Percentiles rank a stretch among this genome's conserved stretches.
Conservation (phyloP, 2,329 filamentous ascomycete species). For the Phyllosticta ampelicida region DNA sequence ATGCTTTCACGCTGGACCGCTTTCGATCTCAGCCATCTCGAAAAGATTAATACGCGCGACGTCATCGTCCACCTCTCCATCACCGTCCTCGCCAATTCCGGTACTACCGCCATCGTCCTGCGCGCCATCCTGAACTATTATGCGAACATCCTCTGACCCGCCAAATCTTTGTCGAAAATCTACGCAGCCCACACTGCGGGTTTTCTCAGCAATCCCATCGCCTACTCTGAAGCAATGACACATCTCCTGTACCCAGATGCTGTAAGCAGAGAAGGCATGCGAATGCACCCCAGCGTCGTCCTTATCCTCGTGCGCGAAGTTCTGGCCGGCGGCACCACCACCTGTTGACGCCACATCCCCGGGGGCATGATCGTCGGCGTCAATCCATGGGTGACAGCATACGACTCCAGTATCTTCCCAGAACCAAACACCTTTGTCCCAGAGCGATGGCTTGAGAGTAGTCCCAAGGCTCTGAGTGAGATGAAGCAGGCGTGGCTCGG, state of each 20-base stretch:
- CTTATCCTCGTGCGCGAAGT: conserved; percentile 24
- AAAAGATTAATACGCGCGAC: conserved; percentile 25
- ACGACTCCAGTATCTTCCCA: conserved; percentile 7
- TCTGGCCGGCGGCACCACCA: conserved; percentile 17
- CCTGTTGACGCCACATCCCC: conserved; percentile 16
- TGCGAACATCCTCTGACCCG: conserved; percentile 15
- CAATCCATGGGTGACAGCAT: conserved; percentile 20
- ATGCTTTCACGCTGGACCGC: conserved; percentile 30
- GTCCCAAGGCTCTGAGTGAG: neutral
- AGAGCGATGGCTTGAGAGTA: conserved; percentile 10
- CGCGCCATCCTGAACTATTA: conserved; percentile 26
- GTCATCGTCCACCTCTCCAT: conserved; percentile 23
- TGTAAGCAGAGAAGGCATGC: conserved; percentile 37
- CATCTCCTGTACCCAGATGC: conserved; percentile 35
- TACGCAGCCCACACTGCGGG: conserved; percentile 13
- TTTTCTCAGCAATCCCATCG: conserved; percentile 13
- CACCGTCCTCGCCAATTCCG: conserved; percentile 27
- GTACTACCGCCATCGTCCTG: conserved; percentile 25
- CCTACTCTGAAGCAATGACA: conserved; percentile 14
- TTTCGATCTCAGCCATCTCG: conserved; percentile 20
- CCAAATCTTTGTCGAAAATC: conserved; percentile 19
- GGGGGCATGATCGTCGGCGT: conserved; percentile 23
- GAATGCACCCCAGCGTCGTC: conserved; percentile 31
- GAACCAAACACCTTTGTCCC: conserved; percentile 9
- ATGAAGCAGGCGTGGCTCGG: conserved; percentile 10